Percentiles rank a stretch among this genome's conserved stretches.
phyloP scores from a whole-genome alignment of 2,329 filamentous ascomycete genomes.

The Aspergillus felis region DNA sequence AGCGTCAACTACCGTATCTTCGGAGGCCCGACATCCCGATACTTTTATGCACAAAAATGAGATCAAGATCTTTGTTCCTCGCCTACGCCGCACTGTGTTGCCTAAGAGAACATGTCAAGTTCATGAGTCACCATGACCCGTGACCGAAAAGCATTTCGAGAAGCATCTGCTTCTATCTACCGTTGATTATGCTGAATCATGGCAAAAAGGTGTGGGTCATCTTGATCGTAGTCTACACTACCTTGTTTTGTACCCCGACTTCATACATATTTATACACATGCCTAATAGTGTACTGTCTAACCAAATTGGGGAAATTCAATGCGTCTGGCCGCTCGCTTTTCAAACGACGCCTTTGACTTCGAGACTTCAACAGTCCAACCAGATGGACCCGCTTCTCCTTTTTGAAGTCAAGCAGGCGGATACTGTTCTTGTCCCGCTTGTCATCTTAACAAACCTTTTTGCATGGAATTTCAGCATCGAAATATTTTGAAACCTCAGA shows the following conservation, averaged over 20 bases:
- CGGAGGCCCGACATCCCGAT: slow-evolving; percentile 14
- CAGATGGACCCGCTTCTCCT: neutral
- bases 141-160: neutral
- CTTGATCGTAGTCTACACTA: neutral
- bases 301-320: neutral
- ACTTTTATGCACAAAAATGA: neutral
- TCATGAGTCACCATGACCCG: neutral
- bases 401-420: neutral
- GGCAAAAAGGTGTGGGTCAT: neutral
- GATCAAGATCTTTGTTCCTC: neutral
- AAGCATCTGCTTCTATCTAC: neutral
- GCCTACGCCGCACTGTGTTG: neutral
- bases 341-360: neutral
- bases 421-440: neutral
- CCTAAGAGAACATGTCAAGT: neutral
- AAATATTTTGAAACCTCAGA: neutral
- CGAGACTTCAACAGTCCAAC: neutral
- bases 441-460: neutral
- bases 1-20: neutral
- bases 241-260: neutral
- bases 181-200: neutral
- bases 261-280: neutral
- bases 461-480: neutral
- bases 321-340: neutral
- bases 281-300: neutral